Conservation (phyloP, 257 asterid genomes). For the Agastache rugosa region DNA sequence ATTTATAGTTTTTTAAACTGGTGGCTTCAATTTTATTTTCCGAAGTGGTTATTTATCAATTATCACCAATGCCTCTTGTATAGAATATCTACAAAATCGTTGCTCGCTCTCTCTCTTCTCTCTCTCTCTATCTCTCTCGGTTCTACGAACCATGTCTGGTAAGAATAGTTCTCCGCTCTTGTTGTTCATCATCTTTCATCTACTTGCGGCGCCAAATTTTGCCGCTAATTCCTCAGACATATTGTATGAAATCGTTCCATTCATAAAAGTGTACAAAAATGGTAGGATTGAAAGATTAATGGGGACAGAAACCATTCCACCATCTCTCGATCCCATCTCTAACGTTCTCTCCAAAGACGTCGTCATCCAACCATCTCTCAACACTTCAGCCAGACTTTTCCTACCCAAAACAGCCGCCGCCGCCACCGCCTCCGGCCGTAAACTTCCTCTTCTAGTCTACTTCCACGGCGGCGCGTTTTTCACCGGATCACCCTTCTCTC, state of each 20-base stretch:
- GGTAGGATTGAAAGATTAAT: constrained; percentile 50
- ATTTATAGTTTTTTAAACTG: too few species aligned
- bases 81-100: too few species aligned
- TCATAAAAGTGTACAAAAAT: constrained; percentile 44
- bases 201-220: not conserved
- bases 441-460: constrained; percentile 62
- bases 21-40: too few species aligned
- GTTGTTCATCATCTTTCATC: not conserved
- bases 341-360: constrained; percentile 59
- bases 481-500: constrained; percentile 51
- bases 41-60: too few species aligned
- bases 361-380: constrained; percentile 23
- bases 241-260: constrained; percentile 37
- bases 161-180: not conserved
- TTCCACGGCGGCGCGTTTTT: constrained; percentile 70
- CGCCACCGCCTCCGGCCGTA: constrained; percentile 27
- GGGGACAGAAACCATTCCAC: constrained; percentile 42
- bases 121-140: too few species aligned
- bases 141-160: not conserved
- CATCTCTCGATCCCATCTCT: constrained; percentile 40
- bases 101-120: too few species aligned
- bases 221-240: constrained; percentile 38
- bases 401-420: constrained; percentile 30
- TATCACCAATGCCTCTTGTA: too few species aligned
- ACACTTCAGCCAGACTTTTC: constrained; percentile 55